Evolutionary conservation across 1,284 basidiomycete species (phyloP), one percentile per base, ranked within the genome.

Genomic region (Schizopora paradoxa): DNA sequence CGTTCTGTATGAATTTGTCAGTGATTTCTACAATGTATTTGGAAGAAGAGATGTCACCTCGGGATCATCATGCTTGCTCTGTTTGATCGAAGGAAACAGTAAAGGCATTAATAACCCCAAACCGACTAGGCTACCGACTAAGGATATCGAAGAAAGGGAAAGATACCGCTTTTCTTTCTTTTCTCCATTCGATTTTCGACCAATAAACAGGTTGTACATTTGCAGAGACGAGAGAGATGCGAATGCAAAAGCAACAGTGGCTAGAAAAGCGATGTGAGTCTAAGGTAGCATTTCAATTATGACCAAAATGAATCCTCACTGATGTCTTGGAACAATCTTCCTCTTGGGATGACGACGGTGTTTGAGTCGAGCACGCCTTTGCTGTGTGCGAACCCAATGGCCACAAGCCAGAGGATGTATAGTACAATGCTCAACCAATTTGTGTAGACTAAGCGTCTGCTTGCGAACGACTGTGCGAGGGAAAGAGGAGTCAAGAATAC

Each of bases 161-260:
- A 66, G 72, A 32, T 69, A 66, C 31, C 67, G 68, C 8, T 70
- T 66, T 39, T 69, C 66, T 60, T 77, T 78, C 26, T 65, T 65
- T 14, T 63, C 60, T 16, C 69, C 45, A 2, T 57, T 55, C 6
- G 65, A 57, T 29, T 64, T 61, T 10, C 67, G 63, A 22, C 71
- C 71, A 48, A 72, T 71, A 35, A 85, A 59, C 3, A 81, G 75
- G 32, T 76, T 69, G 52, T 82, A 83, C 42, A 86, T 60, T 8
- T 81, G 74, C 6, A 86, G 66, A 3, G 82, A 81, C 48, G 74
- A 73, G 6, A 75, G 66, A 0, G 83, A 78, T 13, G 77, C 70
- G 55, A 84, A 86, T 10, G 77, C 67, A 56, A 86, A 86, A 5
- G 77, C 73, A 23, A 71, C 72, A 3, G 67, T 67, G 31, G 68